These are phyloP conservation scores for Phytophthora meadii DNA, from an alignment of 352 stramenopile species.

Conservation along the genomic window DNA sequence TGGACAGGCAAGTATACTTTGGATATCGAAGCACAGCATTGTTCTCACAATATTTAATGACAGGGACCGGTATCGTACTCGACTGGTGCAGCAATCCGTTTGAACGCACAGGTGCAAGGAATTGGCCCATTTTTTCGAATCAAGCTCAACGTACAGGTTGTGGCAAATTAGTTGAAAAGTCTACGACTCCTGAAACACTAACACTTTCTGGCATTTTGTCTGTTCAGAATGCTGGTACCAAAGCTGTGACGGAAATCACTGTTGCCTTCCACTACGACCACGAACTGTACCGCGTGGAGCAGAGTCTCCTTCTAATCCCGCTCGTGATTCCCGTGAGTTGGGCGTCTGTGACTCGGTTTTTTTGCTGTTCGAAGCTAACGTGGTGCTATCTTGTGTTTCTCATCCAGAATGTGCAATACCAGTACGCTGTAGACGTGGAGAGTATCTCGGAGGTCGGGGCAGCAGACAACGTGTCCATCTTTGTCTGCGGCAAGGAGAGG, in stretches of 20 bases:
- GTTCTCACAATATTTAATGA: slow-evolving; percentile 5
- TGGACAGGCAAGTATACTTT: slow-evolving; percentile 54
- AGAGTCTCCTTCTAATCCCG: slow-evolving; percentile 72
- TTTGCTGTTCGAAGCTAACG: slow-evolving; percentile 13
- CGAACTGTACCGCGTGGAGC: slow-evolving; percentile 66
- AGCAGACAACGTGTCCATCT: slow-evolving; percentile 82
- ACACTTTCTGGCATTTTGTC: background rate
- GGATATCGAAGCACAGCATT: background rate
- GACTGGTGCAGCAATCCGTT: slow-evolving; percentile 74
- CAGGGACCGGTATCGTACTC: slow-evolving; percentile 76
- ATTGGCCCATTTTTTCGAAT: slow-evolving; percentile 85
- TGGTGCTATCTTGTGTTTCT: slow-evolving; percentile 1
- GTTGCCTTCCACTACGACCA: slow-evolving; percentile 85
- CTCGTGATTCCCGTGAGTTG: slow-evolving; percentile 73
- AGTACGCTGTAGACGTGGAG: slow-evolving; percentile 73
- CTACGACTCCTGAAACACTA: background rate
- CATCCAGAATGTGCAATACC: slow-evolving; percentile 74
- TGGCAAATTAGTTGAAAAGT: background rate
- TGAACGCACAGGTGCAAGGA: slow-evolving; percentile 85
- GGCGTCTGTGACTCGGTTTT: background rate
- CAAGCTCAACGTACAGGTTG: slow-evolving; percentile 83
- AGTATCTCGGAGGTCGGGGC: slow-evolving; percentile 72
- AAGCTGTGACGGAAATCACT: slow-evolving; percentile 69
- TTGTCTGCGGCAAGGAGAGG: slow-evolving; percentile 87
- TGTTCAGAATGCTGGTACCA: slow-evolving; percentile 67